Base-by-base conservation (phyloP, 805 yeast species). In the Suhomyces sp. region DNA sequence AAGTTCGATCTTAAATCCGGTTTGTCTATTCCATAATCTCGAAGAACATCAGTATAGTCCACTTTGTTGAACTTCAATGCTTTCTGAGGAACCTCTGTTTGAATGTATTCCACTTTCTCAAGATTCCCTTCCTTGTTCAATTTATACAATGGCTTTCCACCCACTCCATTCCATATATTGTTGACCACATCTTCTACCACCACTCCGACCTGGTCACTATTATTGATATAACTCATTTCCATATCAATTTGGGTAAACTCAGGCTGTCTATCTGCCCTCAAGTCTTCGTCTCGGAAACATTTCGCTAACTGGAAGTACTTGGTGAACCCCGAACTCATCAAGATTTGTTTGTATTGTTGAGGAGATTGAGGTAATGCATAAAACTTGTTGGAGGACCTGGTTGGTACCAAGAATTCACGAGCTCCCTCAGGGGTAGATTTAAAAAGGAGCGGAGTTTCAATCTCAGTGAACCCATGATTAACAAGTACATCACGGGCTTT, bases 351-450 rank as follows among this genome's bases (percentile, higher is more conserved):
- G 55, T 91, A 93, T 55, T 93, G 98, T 56, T 93, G 99, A 0
- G 98, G 99, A 11, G 96, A 87, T 58, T 93, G 99, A 0, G 98
- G 97, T 19, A 93, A 68, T 0, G 98, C 97, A 56, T 91, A 93
- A 58, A 85, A 83, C 13, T 60, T 52, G 18, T 68, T 62, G 1
- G 63, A 54, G 11, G 73, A 63, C 45, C 98, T 72, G 0, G 97
- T 87, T 1, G 98, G 98, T 0, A 93, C 97, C 31, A 93, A 60
- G 56, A 91, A 93, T 60, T 93, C 99, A 24, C 95, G 71, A 1
- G 98, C 98, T 11, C 98, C 98, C 59, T 93, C 98, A 0, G 98
- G 98, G 0, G 98, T 93, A 2, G 96, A 85, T 53, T 93, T 90
- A 70, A 93, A 93, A 19, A 93, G 63, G 5, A 91, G 57, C 1